phyloP scores from a whole-genome alignment of 331 rosid species.

The Pyracantha coccinea region DNA sequence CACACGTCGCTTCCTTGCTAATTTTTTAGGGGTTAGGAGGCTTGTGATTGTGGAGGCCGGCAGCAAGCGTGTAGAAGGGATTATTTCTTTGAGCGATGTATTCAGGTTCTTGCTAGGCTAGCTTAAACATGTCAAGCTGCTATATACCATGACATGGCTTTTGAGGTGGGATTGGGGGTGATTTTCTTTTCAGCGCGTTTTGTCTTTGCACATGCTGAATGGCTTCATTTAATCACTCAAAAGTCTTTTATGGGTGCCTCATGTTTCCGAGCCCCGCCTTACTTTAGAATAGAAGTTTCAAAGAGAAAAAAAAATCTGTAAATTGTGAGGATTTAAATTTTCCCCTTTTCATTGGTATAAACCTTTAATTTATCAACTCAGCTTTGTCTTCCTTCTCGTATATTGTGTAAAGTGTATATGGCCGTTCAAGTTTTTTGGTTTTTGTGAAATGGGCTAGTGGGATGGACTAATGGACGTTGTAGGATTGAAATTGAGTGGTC shows the following conservation, averaged over 20 bases:
- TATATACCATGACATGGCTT: slow-evolving; percentile 15
- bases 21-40: slow-evolving; percentile 66
- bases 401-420: not conserved
- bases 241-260: slow-evolving; percentile 15
- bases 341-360: slow-evolving; percentile 13
- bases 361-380: slow-evolving; percentile 15
- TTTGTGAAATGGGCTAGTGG: too few relatives aligned
- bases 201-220: slow-evolving; percentile 13
- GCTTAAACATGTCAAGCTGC: slow-evolving; percentile 12
- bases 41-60: slow-evolving; percentile 94
- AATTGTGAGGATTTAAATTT: slow-evolving; percentile 42
- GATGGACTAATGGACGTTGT: too few relatives aligned
- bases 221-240: slow-evolving; percentile 20
- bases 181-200: slow-evolving; percentile 13
- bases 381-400: not conserved
- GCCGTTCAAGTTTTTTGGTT: not conserved
- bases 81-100: slow-evolving; percentile 74
- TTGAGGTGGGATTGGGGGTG: slow-evolving; percentile 24
- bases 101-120: slow-evolving; percentile 80
- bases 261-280: slow-evolving; percentile 21
- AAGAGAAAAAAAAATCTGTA: slow-evolving; percentile 34
- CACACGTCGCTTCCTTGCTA: not conserved
- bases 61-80: slow-evolving; percentile 94
- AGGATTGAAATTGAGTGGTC: too few relatives aligned
- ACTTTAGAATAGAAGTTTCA: slow-evolving; percentile 35